A percentile compares a stretch with the other conserved stretches of the same genome.
Evolutionary conservation across 495 filamentous ascomycete genomes (phyloP).

Genomic region (Xylaria intraflava): DNA sequence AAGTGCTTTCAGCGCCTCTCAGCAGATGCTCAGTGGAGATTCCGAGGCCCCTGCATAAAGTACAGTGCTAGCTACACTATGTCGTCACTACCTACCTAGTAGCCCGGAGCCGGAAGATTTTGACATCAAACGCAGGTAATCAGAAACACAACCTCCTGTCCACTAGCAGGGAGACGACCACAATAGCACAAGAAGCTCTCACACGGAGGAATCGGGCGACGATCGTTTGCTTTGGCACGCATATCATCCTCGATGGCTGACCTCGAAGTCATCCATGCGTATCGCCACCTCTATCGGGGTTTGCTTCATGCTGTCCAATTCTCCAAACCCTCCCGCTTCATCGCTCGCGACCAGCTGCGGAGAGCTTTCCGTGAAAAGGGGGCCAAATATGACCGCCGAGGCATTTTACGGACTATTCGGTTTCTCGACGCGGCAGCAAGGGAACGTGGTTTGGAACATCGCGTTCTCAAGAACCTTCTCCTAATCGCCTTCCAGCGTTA

Average conservation of each 20-base stretch:
- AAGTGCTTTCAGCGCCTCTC: too few relatives aligned
- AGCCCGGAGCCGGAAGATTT: too few relatives aligned
- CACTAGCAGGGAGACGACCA: too few relatives aligned
- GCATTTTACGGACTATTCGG: constrained; percentile 64
- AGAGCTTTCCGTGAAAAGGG: constrained; percentile 59
- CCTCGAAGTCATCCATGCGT: constrained; percentile 58
- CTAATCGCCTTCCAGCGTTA: constrained; percentile 26
- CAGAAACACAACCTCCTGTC: too few relatives aligned
- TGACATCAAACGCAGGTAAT: too few relatives aligned
- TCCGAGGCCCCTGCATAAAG: too few relatives aligned
- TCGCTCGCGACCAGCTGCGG: constrained; percentile 58
- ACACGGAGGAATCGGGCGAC: too few relatives aligned
- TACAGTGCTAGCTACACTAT: too few relatives aligned
- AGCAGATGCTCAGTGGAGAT: too few relatives aligned
- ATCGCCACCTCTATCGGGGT: constrained; percentile 70
- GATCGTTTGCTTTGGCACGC: background rate
- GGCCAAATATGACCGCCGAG: constrained; percentile 50
- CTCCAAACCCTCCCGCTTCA: constrained; percentile 66
- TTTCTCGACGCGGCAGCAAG: constrained; percentile 68
- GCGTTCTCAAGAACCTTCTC: constrained; percentile 68
- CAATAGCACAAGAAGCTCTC: too few relatives aligned
- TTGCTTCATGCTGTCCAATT: constrained; percentile 74
- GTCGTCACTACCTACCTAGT: too few relatives aligned
- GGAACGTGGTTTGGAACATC: constrained; percentile 67
- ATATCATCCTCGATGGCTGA: constrained; percentile 16